Evolutionary conservation across 2,329 filamentous ascomycete genomes (phyloP), one percentile per base, ranked within the genome.

Genomic region (Aspergillus fumigatiaffinis): DNA sequence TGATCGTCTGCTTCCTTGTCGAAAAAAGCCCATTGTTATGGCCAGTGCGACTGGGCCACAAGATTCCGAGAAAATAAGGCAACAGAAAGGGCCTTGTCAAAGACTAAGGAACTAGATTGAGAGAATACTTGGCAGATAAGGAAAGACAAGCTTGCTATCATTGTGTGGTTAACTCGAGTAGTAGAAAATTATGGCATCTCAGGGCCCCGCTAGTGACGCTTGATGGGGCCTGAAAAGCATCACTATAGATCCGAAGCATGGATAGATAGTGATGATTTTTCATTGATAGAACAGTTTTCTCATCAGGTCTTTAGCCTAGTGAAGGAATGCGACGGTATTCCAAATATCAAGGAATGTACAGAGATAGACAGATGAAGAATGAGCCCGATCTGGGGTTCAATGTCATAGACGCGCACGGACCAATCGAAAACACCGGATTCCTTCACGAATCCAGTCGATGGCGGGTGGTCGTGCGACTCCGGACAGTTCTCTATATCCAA

Each of bases 381-480:
- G 21, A 44, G 21, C 14, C n/a, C 9, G 46, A 21, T 25, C 2
- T 25, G 7, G 46, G 38, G 29, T 44, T 44, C 20, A 29, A 51
- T 53, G 58, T 29, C 50, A 59, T 56, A 49, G 51, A 51, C 14
- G 48, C 53, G 59, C 59, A 60, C 59, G 59, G 59, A 50, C 59
- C 59, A 60, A n/a, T n/a, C 38, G 47, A 32, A 46, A 41, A 26
- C 47, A 51, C 53, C 48, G 38, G 29, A 51, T 46, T 21, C 17
- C 52, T 28, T 52, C 20, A 52, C 26, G 10, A 21, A 51, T 17
- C 6, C 20, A 14, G n/a, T 12, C 4, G 4, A 20, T 14, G 20
- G 20, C 5, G 9, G 42, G 10, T 46, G n/a, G 20, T 46, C 44
- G 21, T 47, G 44, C 44, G 23, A 47, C 44, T 47, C 10, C 20